Conservation (phyloP, 2,329 filamentous ascomycete species). For the Aspergillus brunneoviolaceus region DNA sequence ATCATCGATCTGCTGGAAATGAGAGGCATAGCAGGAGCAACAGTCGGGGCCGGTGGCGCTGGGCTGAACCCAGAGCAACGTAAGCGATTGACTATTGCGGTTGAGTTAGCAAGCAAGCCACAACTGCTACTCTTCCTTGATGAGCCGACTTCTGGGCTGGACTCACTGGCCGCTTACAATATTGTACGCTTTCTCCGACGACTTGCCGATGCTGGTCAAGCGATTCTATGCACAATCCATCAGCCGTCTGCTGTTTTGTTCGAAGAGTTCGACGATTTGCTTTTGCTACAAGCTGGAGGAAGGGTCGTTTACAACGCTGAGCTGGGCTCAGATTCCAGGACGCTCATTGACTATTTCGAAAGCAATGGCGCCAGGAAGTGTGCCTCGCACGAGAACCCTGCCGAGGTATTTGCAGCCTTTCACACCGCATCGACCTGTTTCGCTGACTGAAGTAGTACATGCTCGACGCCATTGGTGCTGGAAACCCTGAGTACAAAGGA, state of each 20-base stretch:
- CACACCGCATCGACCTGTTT: background rate
- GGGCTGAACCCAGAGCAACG: constrained; percentile 66
- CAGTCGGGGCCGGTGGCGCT: constrained; percentile 59
- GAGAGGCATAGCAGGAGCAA: constrained; percentile 64
- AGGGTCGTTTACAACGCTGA: constrained; percentile 84
- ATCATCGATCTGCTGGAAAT: constrained; percentile 70
- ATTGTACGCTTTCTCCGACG: constrained; percentile 63
- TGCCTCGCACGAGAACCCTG: constrained; percentile 64
- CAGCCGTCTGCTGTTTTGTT: constrained; percentile 85
- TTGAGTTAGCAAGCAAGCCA: constrained; percentile 62
- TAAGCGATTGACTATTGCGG: constrained; percentile 65
- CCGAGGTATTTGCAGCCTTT: constrained; percentile 48
- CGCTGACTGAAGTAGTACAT: constrained; percentile 64
- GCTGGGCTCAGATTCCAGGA: constrained; percentile 70
- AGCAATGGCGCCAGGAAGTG: constrained; percentile 62
- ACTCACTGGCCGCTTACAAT: constrained; percentile 67
- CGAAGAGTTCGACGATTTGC: constrained; percentile 80
- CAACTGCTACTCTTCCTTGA: constrained; percentile 62
- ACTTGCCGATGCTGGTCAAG: constrained; percentile 72
- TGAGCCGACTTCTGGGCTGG: constrained; percentile 64
- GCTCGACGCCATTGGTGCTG: constrained; percentile 70
- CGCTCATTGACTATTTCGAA: constrained; percentile 71
- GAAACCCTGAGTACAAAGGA: constrained; percentile 59
- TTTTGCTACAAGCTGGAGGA: constrained; percentile 76
- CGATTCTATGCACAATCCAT: constrained; percentile 87